Base-by-base conservation (phyloP, 257 asterid genomes). In the Gynochthodes officinalis region DNA sequence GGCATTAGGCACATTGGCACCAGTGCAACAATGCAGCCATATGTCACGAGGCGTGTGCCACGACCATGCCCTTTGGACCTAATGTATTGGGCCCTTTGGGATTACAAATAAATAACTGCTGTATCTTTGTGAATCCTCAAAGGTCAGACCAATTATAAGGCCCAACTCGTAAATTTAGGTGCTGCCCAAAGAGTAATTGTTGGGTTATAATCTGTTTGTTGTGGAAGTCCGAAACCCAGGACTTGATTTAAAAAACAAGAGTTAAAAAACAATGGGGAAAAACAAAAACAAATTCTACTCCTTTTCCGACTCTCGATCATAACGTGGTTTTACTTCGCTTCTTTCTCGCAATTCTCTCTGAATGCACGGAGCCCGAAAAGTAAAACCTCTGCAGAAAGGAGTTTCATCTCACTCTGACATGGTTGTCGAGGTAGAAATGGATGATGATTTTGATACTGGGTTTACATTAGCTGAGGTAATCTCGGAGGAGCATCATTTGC, bases 381-480 rank as follows among this genome's bases (percentile, higher is more conserved):
- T n/a, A n/a, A n/a, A 4, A 18, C 32, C 16, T 28, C 50, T 6
- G 19, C n/a, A 15, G 4, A 23, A 53, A 53, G 60, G 2, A 53
- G 11, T 23, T 18, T 7, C 0, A 5, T 18, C 57, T 50, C 57
- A 61, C 13, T 35, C 67, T 35, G 19, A 21, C 67, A 35, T 77
- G 78, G 78, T 30, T 32, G 40, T 49, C 25, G 72, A 70, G 62
- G 37, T 32, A 35, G 35, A 79, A 77, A 76, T 63, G 65, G 88
- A 81, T 39, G 82, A 71, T 50, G 84, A 80, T 48, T 75, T 58
- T 44, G 75, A 71, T 11, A 72, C 83, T 2, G 96, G 82, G 79
- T 89, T 89, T 79, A 89, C 96, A 50, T 68, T 87, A 73, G 81
- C 88, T 59, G 92, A 89, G 92, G 96, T 87, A 42, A 57, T 71